Percentiles rank a stretch among this genome's conserved stretches.
These are phyloP conservation scores for Stagonosporopsis tanaceti DNA, from an alignment of 2,329 filamentous ascomycete genomes.

Conservation along the genomic window DNA sequence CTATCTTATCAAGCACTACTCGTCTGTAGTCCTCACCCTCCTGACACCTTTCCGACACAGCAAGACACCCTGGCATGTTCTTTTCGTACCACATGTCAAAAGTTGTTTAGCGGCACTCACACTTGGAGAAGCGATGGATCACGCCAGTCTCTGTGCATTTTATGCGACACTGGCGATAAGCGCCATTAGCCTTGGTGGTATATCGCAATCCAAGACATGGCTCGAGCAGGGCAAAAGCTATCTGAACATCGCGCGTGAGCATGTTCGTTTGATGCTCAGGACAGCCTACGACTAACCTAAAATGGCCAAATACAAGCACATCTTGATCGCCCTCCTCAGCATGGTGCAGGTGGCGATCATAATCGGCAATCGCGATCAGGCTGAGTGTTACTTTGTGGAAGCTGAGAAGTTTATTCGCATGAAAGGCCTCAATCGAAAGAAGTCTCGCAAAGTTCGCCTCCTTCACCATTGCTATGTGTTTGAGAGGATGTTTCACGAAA, in stretches of 20 bases:
- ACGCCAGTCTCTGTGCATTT: slow-evolving; percentile 51
- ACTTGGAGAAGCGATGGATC: slow-evolving; percentile 51
- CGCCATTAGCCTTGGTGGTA: slow-evolving; percentile 52
- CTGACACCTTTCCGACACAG: slow-evolving; percentile 42
- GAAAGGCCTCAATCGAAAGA: slow-evolving; percentile 49
- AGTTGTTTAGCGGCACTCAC: slow-evolving; percentile 54
- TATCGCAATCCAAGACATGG: slow-evolving; percentile 43
- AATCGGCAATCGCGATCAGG: slow-evolving; percentile 45
- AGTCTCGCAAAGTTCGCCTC: slow-evolving; percentile 54
- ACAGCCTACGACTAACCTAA: slow-evolving; percentile 48
- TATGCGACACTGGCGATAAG: slow-evolving; percentile 54
- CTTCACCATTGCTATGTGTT: slow-evolving; percentile 60
- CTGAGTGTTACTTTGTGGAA: slow-evolving; percentile 53
- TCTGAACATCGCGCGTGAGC: slow-evolving; percentile 41
- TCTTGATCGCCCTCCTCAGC: slow-evolving; percentile 56
- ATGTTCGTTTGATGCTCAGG: slow-evolving; percentile 46
- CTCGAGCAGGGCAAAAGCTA: slow-evolving; percentile 43
- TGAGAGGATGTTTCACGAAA: slow-evolving; percentile 57
- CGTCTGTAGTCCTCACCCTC: slow-evolving; percentile 45
- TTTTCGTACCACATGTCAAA: slow-evolving; percentile 54
- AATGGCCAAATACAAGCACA: slow-evolving; percentile 54
- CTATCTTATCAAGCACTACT: slow-evolving; percentile 52
- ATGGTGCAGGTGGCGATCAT: slow-evolving; percentile 51
- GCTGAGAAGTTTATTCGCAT: slow-evolving; percentile 56
- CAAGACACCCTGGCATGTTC: slow-evolving; percentile 56